Evolutionary conservation across 1,284 basidiomycete species (phyloP).

Genomic region (Naganishia sp.): DNA sequence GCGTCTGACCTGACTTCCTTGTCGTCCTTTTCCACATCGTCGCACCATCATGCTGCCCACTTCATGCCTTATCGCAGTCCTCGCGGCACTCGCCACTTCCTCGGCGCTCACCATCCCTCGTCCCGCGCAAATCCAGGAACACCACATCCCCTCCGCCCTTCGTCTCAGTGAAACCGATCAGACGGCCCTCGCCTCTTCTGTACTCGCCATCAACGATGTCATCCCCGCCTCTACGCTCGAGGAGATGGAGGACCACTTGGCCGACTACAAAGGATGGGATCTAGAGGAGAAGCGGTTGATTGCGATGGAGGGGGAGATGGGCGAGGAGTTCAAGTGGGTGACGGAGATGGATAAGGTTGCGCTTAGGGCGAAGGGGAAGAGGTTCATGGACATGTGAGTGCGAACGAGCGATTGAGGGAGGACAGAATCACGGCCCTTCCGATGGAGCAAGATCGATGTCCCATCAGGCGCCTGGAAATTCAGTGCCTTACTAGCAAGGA

Average conservation of each 20-base stretch:
- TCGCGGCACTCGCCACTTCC: constrained; percentile 9
- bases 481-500: too few relatives aligned
- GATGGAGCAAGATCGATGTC: background rate
- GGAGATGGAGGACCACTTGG: constrained; percentile 43
- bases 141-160: constrained; percentile 9
- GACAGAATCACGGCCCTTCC: too few relatives aligned
- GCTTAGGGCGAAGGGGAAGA: constrained; percentile 63
- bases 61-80: constrained; percentile 28
- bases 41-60: constrained; percentile 6
- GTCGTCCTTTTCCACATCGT: background rate
- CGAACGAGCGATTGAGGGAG: background rate
- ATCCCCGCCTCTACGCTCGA: constrained; percentile 5
- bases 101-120: constrained; percentile 18
- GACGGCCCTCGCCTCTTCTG: background rate
- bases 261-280: constrained; percentile 30
- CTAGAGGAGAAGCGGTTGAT: constrained; percentile 39
- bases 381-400: constrained; percentile 82
- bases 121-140: constrained; percentile 4
- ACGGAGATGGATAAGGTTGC: constrained; percentile 83
- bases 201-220: background rate
- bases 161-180: constrained; percentile 2
- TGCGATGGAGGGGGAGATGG: constrained; percentile 32
- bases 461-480: too few relatives aligned
- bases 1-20: background rate
- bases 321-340: constrained; percentile 63